phyloP scores from a whole-genome alignment of 2,329 filamentous ascomycete genomes.

The Colletotrichum magnum region DNA sequence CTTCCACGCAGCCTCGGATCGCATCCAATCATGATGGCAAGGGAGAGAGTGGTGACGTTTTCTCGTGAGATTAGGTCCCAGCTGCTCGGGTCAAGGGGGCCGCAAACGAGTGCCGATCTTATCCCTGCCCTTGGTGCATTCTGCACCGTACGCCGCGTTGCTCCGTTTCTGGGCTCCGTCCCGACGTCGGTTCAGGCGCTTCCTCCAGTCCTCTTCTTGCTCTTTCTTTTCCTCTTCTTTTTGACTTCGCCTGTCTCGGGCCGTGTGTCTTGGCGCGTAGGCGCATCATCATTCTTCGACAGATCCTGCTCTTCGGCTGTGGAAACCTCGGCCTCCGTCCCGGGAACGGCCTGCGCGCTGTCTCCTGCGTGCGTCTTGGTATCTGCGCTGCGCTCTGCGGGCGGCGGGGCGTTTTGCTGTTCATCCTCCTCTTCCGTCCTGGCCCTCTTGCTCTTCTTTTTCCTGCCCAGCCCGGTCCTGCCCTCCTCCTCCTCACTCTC shows the following conservation, averaged over 20 bases:
- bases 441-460: slow-evolving; percentile 48
- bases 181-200: not conserved
- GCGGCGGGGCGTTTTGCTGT: not conserved
- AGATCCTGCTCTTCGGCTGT: not conserved
- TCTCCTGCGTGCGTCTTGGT: slow-evolving; percentile 16
- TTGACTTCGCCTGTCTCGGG: slow-evolving; percentile 33
- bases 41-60: slow-evolving; percentile 12
- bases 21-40: not conserved
- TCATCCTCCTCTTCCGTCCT: slow-evolving; percentile 38
- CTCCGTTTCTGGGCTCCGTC: slow-evolving; percentile 1
- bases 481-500: slow-evolving; percentile 53
- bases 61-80: slow-evolving; percentile 20
- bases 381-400: not conserved
- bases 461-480: slow-evolving; percentile 54
- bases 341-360: not conserved
- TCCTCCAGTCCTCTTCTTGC: slow-evolving; percentile 33
- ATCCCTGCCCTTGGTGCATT: not conserved
- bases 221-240: slow-evolving; percentile 47
- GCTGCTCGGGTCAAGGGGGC: slow-evolving; percentile 29
- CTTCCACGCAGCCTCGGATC: not conserved
- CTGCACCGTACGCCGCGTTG: too few relatives aligned
- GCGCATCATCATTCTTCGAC: not conserved
- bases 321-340: not conserved
- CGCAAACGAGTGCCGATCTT: not conserved
- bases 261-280: not conserved